Percentiles rank a stretch among this genome's conserved stretches.
Conservation (phyloP, 495 filamentous ascomycete genomes). For the Annulohypoxylon nitens region DNA sequence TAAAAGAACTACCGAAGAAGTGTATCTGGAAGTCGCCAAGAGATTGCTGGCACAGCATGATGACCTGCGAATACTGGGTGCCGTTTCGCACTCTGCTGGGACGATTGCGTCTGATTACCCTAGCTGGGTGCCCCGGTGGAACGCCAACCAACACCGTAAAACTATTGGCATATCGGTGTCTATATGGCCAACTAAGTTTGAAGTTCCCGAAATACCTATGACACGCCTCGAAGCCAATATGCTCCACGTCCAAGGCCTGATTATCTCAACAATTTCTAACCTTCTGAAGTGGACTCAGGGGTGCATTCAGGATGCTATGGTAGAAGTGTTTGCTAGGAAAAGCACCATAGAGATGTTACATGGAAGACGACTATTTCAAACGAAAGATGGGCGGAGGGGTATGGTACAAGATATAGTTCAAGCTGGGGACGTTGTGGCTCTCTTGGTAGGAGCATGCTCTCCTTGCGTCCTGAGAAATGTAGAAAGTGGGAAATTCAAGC, state of each 20-base stretch:
- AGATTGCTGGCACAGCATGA: slow-evolving; percentile 5
- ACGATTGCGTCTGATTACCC: slow-evolving; percentile 5
- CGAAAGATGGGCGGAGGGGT: background rate
- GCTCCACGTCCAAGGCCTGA: background rate
- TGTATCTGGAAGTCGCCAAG: slow-evolving; percentile 4
- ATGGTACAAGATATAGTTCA: slow-evolving; percentile 11
- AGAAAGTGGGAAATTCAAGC: background rate
- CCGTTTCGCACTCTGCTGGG: background rate
- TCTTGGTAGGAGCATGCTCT: slow-evolving; percentile 18
- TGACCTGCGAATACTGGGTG: slow-evolving; percentile 11
- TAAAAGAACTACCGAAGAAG: background rate
- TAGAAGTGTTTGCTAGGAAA: background rate
- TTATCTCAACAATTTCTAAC: slow-evolving; percentile 1
- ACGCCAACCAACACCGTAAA: slow-evolving; percentile 11
- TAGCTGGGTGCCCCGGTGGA: slow-evolving; percentile 14
- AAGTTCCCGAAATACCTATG: background rate
- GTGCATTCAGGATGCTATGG: background rate
- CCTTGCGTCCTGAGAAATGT: slow-evolving; percentile 9
- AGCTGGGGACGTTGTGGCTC: slow-evolving; percentile 6
- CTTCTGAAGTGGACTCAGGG: background rate
- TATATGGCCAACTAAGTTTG: background rate
- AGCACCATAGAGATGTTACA: slow-evolving; percentile 8
- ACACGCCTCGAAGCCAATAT: slow-evolving; percentile 1
- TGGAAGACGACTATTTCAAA: slow-evolving; percentile 10
- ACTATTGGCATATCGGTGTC: slow-evolving; percentile 4